Evolutionary conservation across 2,329 filamentous ascomycete genomes (phyloP), one percentile per base, ranked within the genome.

Genomic region (Penicillium sumatraense): DNA sequence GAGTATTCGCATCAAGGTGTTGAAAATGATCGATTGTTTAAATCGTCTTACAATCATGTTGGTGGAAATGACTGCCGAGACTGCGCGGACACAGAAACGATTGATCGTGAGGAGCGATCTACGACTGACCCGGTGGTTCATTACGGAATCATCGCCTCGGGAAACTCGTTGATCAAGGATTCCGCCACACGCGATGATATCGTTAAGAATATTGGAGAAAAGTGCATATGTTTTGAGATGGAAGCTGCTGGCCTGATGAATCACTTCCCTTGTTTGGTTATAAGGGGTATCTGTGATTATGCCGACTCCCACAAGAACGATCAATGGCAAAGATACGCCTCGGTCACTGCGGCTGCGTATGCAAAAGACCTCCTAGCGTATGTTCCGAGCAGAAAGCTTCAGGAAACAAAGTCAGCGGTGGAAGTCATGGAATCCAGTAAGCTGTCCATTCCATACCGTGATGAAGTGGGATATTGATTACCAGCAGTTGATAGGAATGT

Each of bases 91-190:
- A 16, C 27, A 29, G 35, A 51, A 8, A 23, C 36, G 41, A 20
- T 58, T 16, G 18, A 56, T 29, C 54, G 60, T 13, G 47, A 48
- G 16, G 16, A 20, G 21, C 51, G 55, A 33, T 50, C 51, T 7
- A 51, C 38, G 4, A 51, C 29, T 2, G 53, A 56, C 16, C 64
- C 64, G 0, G 46, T 45, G 10, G 53, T 68, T 18, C 65, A 71
- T 35, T 68, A 70, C 38, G 67, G 68, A 1, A 55, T 52, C 0
- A 66, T 71, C 27, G 67, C 53, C 8, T 71, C 69, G 3, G 65
- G 61, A 2, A 68, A 72, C 40, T 60, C 62, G 26, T 27, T 65
- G 13, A 21, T 64, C n/a, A 61, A 57, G 29, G 52, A 60, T 31
- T 45, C 49, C 11, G 47, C 41, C 24, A 4, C 16, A 7, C 45